phyloP scores from a whole-genome alignment of 441 rosid genomes.

The Macaranga tanarius region DNA sequence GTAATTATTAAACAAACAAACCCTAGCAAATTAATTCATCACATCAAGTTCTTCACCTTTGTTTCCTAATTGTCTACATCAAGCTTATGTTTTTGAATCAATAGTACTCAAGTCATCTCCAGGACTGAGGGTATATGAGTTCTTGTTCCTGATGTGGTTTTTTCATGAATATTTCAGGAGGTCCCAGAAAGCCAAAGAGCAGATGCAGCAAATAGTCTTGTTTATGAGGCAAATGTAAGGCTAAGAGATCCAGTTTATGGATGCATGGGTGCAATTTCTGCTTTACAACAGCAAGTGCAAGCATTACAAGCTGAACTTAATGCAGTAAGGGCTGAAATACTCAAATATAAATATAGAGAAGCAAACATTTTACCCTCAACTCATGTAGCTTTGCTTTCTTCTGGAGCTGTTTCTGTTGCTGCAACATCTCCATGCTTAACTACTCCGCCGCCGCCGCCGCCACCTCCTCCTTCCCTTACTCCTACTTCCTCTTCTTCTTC shows the following conservation, averaged over 20 bases:
- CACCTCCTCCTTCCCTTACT: conserved; percentile 39
- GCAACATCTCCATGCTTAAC: conserved; percentile 38
- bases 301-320: conserved; percentile 87
- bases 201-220: conserved; percentile 88
- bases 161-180: conserved; percentile 46
- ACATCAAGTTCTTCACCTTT: background rate
- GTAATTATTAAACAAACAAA: conserved; percentile 29
- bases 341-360: conserved; percentile 59
- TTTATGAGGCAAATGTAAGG: conserved; percentile 89
- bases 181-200: conserved; percentile 90
- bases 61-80: background rate
- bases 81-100: background rate
- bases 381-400: conserved; percentile 51
- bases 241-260: conserved; percentile 91
- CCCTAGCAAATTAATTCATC: background rate
- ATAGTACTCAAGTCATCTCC: background rate
- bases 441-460: conserved; percentile 32
- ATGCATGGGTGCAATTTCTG: conserved; percentile 85
- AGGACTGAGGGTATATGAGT: background rate
- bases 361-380: conserved; percentile 43
- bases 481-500: conserved; percentile 60
- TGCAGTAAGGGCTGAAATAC: conserved; percentile 68
- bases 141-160: background rate
- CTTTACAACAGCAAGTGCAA: conserved; percentile 83
- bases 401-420: conserved; percentile 55